phyloP scores from a whole-genome alignment of 2,329 filamentous ascomycete species.

The Neonectria neomacrospora region DNA sequence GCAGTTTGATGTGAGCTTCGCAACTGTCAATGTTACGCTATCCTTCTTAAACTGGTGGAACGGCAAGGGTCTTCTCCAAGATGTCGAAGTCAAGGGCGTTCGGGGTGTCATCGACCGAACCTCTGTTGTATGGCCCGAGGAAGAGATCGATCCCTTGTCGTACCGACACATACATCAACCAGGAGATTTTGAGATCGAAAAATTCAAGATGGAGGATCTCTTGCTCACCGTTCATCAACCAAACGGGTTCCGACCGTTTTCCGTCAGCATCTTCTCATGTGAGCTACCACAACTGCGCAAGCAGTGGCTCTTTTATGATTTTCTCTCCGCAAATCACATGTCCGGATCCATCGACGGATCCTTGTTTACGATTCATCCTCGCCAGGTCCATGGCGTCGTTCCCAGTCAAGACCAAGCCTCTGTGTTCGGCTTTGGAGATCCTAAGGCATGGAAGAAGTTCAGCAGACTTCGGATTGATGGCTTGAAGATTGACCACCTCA shows the following conservation, averaged over 20 bases:
- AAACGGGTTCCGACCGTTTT: conserved; percentile 89
- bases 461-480: conserved; percentile 92
- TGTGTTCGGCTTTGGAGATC: conserved; percentile 68
- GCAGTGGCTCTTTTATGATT: conserved; percentile 98
- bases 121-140: conserved; percentile 74
- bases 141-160: conserved; percentile 81
- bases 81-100: conserved; percentile 94
- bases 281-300: conserved; percentile 93
- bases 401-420: conserved; percentile 67
- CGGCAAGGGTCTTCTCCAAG: conserved; percentile 87
- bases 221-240: conserved; percentile 93
- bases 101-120: conserved; percentile 93
- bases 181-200: conserved; percentile 96
- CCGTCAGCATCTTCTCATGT: conserved; percentile 94
- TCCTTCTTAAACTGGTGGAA: conserved; percentile 99
- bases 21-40: conserved; percentile 93
- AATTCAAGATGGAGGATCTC: conserved; percentile 95
- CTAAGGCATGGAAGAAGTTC: conserved; percentile 92
- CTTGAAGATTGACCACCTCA: conserved; percentile 94
- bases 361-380: conserved; percentile 94
- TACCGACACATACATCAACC: conserved; percentile 89
- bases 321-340: conserved; percentile 94
- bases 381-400: conserved; percentile 85
- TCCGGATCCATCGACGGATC: conserved; percentile 96
- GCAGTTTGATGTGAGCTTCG: conserved; percentile 94